Conservation (phyloP, 2,329 filamentous ascomycete genomes). For the Leptographium lundbergii region DNA sequence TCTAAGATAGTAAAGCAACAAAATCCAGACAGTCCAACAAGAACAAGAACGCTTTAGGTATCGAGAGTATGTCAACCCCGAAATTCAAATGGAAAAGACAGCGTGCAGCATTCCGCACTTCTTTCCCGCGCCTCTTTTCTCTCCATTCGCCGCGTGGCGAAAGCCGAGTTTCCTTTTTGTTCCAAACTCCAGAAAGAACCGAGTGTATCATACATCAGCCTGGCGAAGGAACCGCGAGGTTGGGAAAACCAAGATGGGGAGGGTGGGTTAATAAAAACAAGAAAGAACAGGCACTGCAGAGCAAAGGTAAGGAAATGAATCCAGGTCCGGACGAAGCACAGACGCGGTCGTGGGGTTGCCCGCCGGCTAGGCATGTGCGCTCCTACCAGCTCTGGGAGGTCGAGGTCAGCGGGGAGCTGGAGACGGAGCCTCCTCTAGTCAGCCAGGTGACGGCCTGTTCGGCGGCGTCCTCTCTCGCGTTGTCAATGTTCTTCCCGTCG, state of each 20-base stretch:
- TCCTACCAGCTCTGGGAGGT: slow-evolving; percentile 11
- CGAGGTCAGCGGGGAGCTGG: slow-evolving; percentile 27
- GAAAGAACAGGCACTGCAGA: background rate
- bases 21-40: background rate
- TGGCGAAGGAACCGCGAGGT: slow-evolving; percentile 13
- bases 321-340: background rate
- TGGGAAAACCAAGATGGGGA: slow-evolving; percentile 3
- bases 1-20: background rate
- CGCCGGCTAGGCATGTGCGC: background rate
- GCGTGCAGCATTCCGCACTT: background rate
- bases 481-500: slow-evolving; percentile 76
- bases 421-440: slow-evolving; percentile 20
- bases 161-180: slow-evolving; percentile 10
- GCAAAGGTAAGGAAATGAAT: background rate
- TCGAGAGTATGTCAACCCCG: background rate
- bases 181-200: slow-evolving; percentile 15
- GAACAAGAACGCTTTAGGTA: background rate
- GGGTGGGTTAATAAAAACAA: background rate
- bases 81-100: background rate
- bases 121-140: background rate
- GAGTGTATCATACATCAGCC: slow-evolving; percentile 11
- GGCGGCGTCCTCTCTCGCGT: slow-evolving; percentile 83
- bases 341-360: background rate
- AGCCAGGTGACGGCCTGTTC: slow-evolving; percentile 60
- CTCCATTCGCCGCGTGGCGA: slow-evolving; percentile 13